phyloP scores from a whole-genome alignment of 768 basidiomycete genomes.

The Kwoniella mangroviensis region DNA sequence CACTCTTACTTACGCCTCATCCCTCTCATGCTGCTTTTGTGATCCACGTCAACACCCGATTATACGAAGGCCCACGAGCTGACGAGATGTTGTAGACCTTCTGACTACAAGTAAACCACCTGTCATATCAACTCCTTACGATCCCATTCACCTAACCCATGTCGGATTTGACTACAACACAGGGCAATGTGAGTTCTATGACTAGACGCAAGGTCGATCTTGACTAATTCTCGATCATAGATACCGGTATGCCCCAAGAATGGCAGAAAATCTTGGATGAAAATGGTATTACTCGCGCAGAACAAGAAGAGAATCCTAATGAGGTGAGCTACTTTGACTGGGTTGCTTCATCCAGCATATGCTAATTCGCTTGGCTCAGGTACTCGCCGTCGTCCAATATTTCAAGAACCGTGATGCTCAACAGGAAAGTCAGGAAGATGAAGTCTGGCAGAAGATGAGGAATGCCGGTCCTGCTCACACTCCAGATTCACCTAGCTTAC shows the following conservation, averaged over 20 bases:
- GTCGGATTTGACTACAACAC: conserved; percentile 99
- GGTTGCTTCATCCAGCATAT: background rate
- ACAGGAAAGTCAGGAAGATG: conserved; percentile 59
- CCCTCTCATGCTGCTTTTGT: too few species aligned
- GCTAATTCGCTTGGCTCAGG: conserved; percentile 25
- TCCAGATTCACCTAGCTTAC: conserved; percentile 22
- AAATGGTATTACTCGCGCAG: conserved; percentile 87
- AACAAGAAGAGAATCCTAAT: conserved; percentile 97
- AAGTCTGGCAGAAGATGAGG: conserved; percentile 61
- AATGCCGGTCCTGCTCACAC: conserved; percentile 39
- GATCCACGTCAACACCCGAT: too few species aligned
- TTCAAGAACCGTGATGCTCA: conserved; percentile 77
- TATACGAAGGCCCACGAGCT: background rate
- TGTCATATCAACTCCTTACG: conserved; percentile 97
- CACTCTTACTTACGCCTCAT: background rate
- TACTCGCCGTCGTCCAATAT: conserved; percentile 96
- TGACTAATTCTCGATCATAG: conserved; percentile 25
- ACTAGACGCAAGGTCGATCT: background rate
- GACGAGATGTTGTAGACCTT: conserved; percentile 38
- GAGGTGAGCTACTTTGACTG: conserved; percentile 65
- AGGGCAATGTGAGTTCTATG: conserved; percentile 70
- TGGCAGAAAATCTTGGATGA: conserved; percentile 95
- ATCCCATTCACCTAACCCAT: conserved; percentile 98
- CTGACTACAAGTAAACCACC: conserved; percentile 56
- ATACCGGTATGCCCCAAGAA: conserved; percentile 86